Evolutionary conservation across 163 green algal genomes (phyloP), one percentile per base, ranked within the genome.

Genomic region (Scenedesmus sp.): DNA sequence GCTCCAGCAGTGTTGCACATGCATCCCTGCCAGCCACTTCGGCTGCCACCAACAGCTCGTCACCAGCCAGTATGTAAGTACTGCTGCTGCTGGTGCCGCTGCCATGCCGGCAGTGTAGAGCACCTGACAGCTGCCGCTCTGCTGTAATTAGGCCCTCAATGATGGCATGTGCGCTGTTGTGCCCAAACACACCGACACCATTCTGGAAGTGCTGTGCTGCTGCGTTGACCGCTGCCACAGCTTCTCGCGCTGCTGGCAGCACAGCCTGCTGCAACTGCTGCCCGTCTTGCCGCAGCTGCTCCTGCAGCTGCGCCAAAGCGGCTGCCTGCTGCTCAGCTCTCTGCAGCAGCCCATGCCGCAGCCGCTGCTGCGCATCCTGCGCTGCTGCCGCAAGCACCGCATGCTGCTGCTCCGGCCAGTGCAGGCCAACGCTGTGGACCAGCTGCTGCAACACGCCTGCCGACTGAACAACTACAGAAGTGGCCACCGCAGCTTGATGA

Each of bases 221-320:
- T 3, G 30, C 79, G 5, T 85, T 24, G 7, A 85, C 40, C n/a
- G 79, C 79, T 68, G 26, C 79, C 0, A 35, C 49, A n/a, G 30
- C 46, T 35, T 56, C 46, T 43, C 4, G 18, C 15, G 46, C 13
- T 43, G 46, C 46, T 12, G 30, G 46, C 12, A 72, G 26, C 49
- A 73, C 46, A 22, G 26, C 46, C n/a, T 86, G 46, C 26, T 86
- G 46, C 81, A 30, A 73, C n/a, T 46, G n/a, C 81, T 86, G 81
- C n/a, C 61, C 46, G 5, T 85, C 43, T 7, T 73, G 81, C 37
- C 73, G 81, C 81, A 86, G 44, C 81, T 86, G 46, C 81, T 73
- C 49, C 81, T 86, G 81, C 81, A 73, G 26, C 30, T 40, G 46
- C 49, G 40, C n/a, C 42, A 85, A 42, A 10, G n/a, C 42, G 20